Base-by-base conservation (phyloP, 768 basidiomycete genomes). In the Cyclocybe aegerita region DNA sequence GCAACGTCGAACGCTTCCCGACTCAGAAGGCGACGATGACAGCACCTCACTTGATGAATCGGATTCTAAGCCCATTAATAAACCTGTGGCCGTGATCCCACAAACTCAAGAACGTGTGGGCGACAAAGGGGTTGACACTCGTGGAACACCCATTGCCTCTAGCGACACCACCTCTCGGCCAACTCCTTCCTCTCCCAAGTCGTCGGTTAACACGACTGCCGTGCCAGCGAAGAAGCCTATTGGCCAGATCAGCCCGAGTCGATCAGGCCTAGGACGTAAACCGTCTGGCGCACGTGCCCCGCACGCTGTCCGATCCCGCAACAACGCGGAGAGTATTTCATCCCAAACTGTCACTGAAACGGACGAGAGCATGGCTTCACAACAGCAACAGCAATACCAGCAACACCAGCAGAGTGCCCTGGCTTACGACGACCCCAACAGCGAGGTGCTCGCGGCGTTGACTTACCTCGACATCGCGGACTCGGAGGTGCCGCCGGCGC, bases 221-320 rank as follows among this genome's bases (percentile, higher is more conserved):
- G 23, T 43, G 38, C 53, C 53, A 31, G 50, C 54, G 41, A 30
- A 48, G 48, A 39, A 48, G 17, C 16, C 50, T 40, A 59, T 57
- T 48, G 67, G 64, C 59, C 70, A 56, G 64, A 54, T 56, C 60
- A 74, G 58, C 53, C 66, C 68, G 60, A 65, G 67, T 52, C 70
- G 76, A 59, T 69, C 66, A 61, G 73, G 59, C 46, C 62, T 75
- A 41, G 83, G 85, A 69, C 83, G 87, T 68, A 89, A 87, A 61
- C 89, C 89, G 15, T 85, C 87, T 31, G 89, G 89, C 43, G 89
- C 89, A 84, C 89, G 89, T 84, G 89, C 85, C 42, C 80, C 74
- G 49, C 76, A 78, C 58, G 69, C 68, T 50, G 71, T 68, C 62
- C 45, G 59, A 63, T 54, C 72, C 65, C 75, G 66, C 69, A 74